Percentiles rank a stretch among this genome's conserved stretches.
These are phyloP conservation scores for Lathyrus sativus DNA, from an alignment of 306 rosid genomes.

Conservation along the genomic window DNA sequence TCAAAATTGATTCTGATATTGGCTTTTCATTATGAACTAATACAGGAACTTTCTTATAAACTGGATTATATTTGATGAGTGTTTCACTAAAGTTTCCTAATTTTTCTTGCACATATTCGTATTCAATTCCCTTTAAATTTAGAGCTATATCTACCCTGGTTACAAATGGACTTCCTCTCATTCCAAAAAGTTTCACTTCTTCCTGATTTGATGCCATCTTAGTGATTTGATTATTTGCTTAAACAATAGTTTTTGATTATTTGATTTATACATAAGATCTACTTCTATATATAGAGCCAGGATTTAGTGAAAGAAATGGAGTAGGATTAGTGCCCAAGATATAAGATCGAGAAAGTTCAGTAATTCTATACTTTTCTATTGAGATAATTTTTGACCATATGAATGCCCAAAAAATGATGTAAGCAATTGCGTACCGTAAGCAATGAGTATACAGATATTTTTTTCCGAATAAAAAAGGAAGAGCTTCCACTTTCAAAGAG, in stretches of 20 bases:
- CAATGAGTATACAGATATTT: too few species aligned
- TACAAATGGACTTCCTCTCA: neutral
- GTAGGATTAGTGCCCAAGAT: too few species aligned
- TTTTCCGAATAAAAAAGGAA: too few species aligned
- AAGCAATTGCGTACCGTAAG: too few species aligned
- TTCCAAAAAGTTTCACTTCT: neutral
- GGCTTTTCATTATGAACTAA: conserved; percentile 56
- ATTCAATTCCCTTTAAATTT: neutral
- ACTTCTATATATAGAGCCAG: neutral
- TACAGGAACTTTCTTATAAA: conserved; percentile 57
- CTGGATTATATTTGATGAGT: conserved; percentile 50
- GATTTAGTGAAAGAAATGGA: too few species aligned
- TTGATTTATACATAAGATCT: neutral
- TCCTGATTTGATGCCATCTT: conserved; percentile 1
- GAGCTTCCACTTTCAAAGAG: too few species aligned
- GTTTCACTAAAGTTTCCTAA: neutral
- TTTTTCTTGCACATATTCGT: neutral
- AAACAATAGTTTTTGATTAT: neutral
- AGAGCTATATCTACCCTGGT: neutral
- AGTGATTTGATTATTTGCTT: neutral
- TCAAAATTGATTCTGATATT: conserved; percentile 57
- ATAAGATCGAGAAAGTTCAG: too few species aligned
- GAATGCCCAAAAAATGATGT: too few species aligned
- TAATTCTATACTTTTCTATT: too few species aligned
- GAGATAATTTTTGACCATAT: too few species aligned